Conservation (phyloP, 306 rosid species). For the Glycine soja region DNA sequence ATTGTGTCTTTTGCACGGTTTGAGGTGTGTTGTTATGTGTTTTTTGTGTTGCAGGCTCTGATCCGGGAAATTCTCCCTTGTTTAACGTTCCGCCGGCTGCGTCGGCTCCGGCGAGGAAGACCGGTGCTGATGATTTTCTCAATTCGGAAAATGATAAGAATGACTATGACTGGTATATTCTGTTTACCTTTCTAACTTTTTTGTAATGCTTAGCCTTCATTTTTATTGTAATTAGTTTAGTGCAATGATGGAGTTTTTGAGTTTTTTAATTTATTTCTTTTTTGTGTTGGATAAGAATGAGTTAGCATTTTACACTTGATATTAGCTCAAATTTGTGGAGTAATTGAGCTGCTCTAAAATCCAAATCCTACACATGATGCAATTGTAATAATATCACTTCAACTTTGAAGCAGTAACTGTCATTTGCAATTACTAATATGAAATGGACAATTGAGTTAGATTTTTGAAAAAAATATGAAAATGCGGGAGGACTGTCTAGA, state of each 20-base stretch:
- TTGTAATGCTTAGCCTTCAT: slow-evolving; percentile 18
- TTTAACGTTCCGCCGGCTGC: slow-evolving; percentile 63
- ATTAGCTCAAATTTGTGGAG: slow-evolving; percentile 24
- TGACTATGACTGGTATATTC: slow-evolving; percentile 89
- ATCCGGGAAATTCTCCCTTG: slow-evolving; percentile 63
- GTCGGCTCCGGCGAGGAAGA: slow-evolving; percentile 64
- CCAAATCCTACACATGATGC: not conserved
- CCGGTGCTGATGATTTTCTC: slow-evolving; percentile 82
- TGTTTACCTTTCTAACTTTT: not conserved
- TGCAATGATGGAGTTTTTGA: slow-evolving; percentile 4
- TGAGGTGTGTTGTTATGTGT: not conserved
- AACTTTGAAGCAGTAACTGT: not conserved
- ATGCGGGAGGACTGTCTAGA: not conserved
- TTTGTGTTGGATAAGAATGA: slow-evolving; percentile 17
- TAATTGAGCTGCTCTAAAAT: not conserved
- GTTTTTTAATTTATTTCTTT: not conserved
- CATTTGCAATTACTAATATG: slow-evolving; percentile 2
- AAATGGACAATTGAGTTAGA: not conserved
- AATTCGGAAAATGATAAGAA: slow-evolving; percentile 83
- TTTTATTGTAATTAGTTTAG: slow-evolving; percentile 4
- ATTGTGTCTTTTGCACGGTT: slow-evolving; percentile 6
- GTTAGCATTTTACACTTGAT: slow-evolving; percentile 20
- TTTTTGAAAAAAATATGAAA: not conserved
- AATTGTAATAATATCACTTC: not conserved
- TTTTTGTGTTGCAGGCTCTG: slow-evolving; percentile 58